Conservation (phyloP, 176 grass and related monocot species). For the Bolboschoenus planiculmis region DNA sequence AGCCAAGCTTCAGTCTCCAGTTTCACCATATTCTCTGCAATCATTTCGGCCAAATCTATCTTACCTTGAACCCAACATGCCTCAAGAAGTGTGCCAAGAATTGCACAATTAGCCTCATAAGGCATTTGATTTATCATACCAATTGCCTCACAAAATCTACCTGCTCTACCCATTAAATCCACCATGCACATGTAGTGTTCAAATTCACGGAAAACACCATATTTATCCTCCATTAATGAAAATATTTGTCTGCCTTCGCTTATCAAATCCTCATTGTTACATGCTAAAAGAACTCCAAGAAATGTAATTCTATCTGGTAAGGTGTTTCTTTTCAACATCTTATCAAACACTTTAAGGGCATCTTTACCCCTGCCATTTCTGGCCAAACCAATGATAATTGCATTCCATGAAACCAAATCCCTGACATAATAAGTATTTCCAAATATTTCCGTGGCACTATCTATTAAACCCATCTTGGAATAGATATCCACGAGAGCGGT, state of each 20-base stretch:
- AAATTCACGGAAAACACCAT: conserved; percentile 29
- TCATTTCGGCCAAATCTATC: conserved; percentile 36
- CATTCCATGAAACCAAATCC: conserved; percentile 80
- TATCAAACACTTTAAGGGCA: conserved; percentile 50
- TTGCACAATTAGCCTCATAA: conserved; percentile 18
- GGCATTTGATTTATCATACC: conserved; percentile 44
- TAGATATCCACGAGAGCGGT: conserved; percentile 78
- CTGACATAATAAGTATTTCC: conserved; percentile 23
- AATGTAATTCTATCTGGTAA: conserved; percentile 77
- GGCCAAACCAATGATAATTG: conserved; percentile 65
- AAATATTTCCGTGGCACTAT: conserved; percentile 46
- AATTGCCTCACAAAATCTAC: conserved; percentile 61
- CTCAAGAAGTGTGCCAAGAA: conserved; percentile 61
- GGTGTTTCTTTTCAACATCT: conserved; percentile 39
- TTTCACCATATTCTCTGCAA: conserved; percentile 62
- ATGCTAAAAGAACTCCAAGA: conserved; percentile 60
- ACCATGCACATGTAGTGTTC: conserved; percentile 59
- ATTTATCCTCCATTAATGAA: conserved; percentile 54
- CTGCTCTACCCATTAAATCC: conserved; percentile 53
- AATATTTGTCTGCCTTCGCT: conserved; percentile 46
- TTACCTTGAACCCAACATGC: conserved; percentile 51
- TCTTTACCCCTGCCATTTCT: conserved; percentile 66
- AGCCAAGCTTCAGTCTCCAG: conserved; percentile 33
- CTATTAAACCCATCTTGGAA: conserved; percentile 60
- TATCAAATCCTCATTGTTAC: conserved; percentile 39